Conservation (phyloP, 2,329 filamentous ascomycete species). For the Gaeumannomyces sp. region DNA sequence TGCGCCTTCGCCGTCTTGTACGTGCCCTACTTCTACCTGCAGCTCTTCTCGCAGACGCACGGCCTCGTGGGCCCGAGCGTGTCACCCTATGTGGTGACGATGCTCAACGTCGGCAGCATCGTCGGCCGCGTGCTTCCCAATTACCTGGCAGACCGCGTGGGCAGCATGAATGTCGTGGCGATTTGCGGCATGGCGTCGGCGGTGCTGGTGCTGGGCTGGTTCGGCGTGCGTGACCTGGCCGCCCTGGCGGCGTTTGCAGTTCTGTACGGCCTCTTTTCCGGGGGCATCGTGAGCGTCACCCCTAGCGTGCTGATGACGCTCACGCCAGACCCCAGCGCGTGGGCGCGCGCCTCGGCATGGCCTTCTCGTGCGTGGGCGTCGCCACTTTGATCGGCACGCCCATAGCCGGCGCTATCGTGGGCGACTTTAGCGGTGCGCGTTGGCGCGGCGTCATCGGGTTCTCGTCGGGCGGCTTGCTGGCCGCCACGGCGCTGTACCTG, state of each 20-base stretch:
- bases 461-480: constrained; percentile 61
- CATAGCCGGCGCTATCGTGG: constrained; percentile 43
- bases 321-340: constrained; percentile 29
- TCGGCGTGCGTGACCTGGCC: constrained; percentile 20
- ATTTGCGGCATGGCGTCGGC: constrained; percentile 27
- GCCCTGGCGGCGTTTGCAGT: constrained; percentile 27
- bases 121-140: constrained; percentile 39
- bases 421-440: constrained; percentile 18
- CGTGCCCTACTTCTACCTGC: constrained; percentile 42
- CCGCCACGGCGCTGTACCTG: constrained; percentile 30
- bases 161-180: constrained; percentile 33
- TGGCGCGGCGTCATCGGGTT: constrained; percentile 29
- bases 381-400: constrained; percentile 44
- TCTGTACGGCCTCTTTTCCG: constrained; percentile 26
- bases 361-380: constrained; percentile 32
- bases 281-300: constrained; percentile 31
- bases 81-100: constrained; percentile 34
- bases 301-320: constrained; percentile 33
- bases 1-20: constrained; percentile 40
- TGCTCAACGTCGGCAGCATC: constrained; percentile 39
- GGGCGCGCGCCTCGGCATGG: constrained; percentile 38
- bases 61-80: constrained; percentile 28
- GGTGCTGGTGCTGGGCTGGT: constrained; percentile 33
- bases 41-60: constrained; percentile 34
- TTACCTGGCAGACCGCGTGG: constrained; percentile 35